phyloP scores from a whole-genome alignment of 306 rosid genomes.

The Datisca glomerata region DNA sequence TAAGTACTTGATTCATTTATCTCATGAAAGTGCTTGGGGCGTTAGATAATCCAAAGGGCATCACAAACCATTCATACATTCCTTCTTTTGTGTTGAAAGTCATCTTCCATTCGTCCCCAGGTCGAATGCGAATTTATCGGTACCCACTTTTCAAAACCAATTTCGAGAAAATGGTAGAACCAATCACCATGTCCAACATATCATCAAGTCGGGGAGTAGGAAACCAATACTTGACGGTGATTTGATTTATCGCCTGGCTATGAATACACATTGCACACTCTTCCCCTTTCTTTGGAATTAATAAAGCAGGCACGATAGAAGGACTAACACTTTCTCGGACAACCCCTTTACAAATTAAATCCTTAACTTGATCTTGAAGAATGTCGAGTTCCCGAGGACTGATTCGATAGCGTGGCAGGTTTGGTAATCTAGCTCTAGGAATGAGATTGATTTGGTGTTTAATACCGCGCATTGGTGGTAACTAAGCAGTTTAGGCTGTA shows the following conservation, averaged over 20 bases:
- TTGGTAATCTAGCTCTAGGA: not conserved
- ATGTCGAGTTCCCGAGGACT: not conserved
- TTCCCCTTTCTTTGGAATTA: too few relatives aligned
- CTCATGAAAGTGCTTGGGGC: slow-evolving; percentile 2
- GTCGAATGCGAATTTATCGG: not conserved
- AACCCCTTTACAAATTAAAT: not conserved
- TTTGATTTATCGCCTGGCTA: too few relatives aligned
- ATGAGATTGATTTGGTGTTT: not conserved
- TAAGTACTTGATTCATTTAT: not conserved
- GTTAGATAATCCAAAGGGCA: too few relatives aligned
- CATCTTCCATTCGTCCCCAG: slow-evolving; percentile 5
- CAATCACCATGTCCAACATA: not conserved
- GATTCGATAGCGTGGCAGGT: not conserved
- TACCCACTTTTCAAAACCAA: not conserved
- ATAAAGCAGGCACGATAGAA: too few relatives aligned
- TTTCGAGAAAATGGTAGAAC: not conserved
- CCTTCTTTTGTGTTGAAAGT: slow-evolving; percentile 1
- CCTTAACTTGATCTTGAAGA: not conserved
- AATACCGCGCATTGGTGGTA: not conserved
- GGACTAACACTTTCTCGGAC: too few relatives aligned
- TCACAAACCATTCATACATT: too few relatives aligned
- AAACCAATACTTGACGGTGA: too few relatives aligned
- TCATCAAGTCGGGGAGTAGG: not conserved
- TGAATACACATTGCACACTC: too few relatives aligned
- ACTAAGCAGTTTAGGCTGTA: not conserved